phyloP scores from a whole-genome alignment of 2,329 filamentous ascomycete genomes.

The Talaromyces sp. region DNA sequence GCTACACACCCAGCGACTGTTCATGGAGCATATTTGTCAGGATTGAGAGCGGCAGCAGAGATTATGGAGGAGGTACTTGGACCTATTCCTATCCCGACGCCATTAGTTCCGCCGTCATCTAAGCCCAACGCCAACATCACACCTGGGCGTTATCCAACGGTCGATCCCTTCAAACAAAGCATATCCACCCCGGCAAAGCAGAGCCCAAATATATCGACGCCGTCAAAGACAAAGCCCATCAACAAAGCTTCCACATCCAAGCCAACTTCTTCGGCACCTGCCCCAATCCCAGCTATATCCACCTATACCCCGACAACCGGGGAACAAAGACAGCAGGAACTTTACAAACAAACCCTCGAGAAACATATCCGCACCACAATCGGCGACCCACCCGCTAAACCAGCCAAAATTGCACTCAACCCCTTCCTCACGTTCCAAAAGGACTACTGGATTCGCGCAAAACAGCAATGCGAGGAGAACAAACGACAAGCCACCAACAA shows the following conservation, averaged over 20 bases:
- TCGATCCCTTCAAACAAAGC: background rate
- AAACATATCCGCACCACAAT: conserved; percentile 58
- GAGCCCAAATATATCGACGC: background rate
- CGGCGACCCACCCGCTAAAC: conserved; percentile 67
- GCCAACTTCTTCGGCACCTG: background rate
- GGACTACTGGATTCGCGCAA: conserved; percentile 61
- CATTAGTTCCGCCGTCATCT: conserved; percentile 57
- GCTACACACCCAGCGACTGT: conserved; percentile 95
- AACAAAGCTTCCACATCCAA: background rate
- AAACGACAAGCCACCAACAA: conserved; percentile 63
- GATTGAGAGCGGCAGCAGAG: conserved; percentile 82
- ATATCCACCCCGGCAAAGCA: background rate
- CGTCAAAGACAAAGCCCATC: background rate
- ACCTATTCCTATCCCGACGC: conserved; percentile 70
- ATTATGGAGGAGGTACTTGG: conserved; percentile 77
- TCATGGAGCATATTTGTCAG: conserved; percentile 92
- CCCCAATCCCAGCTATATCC: conserved; percentile 15
- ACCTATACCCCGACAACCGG: background rate
- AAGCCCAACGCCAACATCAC: background rate
- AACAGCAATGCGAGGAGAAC: conserved; percentile 66
- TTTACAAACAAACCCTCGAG: conserved; percentile 57
- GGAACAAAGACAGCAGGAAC: conserved; percentile 28
- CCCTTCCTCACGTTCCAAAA: conserved; percentile 90
- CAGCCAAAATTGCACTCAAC: conserved; percentile 71
- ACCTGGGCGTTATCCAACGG: background rate